phyloP scores from a whole-genome alignment of 768 basidiomycete genomes.

The Basidioascus undulatus region DNA sequence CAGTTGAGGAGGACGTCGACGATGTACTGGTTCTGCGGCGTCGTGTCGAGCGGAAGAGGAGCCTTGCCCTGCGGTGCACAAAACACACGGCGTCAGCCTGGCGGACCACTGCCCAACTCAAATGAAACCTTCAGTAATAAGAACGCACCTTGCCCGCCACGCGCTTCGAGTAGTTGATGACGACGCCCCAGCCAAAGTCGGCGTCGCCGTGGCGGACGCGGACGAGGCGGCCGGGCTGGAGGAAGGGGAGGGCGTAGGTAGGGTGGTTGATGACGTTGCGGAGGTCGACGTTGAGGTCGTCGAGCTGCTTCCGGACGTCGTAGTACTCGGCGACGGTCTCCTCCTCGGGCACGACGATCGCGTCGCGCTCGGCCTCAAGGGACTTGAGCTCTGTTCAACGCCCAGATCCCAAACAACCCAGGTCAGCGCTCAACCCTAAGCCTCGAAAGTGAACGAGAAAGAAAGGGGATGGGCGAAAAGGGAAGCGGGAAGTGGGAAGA shows the following conservation, averaged over 20 bases:
- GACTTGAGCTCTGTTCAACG: constrained; percentile 35
- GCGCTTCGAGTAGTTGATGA: constrained; percentile 78
- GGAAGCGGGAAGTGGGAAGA: not conserved
- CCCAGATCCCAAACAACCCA: not conserved
- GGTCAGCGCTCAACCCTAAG: not conserved
- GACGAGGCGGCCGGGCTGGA: constrained; percentile 77
- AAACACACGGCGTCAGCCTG: too few species aligned
- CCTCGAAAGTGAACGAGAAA: not conserved
- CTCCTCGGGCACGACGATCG: constrained; percentile 61
- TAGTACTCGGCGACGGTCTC: constrained; percentile 68
- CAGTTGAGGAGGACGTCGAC: constrained; percentile 77
- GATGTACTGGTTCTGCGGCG: constrained; percentile 69
- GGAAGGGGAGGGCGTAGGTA: constrained; percentile 76
- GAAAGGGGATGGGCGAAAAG: too few species aligned
- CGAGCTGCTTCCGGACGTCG: constrained; percentile 73
- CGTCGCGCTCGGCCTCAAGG: constrained; percentile 40
- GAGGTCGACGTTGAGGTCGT: constrained; percentile 70
- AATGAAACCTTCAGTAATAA: too few species aligned
- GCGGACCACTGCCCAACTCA: too few species aligned
- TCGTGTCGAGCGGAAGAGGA: constrained; percentile 42
- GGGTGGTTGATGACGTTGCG: constrained; percentile 84
- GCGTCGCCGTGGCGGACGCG: constrained; percentile 62
- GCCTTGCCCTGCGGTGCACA: constrained; percentile 17
- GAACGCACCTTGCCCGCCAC: constrained; percentile 50
- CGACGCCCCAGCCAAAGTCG: constrained; percentile 91